These are phyloP conservation scores for Ophiostoma ulmi DNA, from an alignment of 2,329 filamentous ascomycete genomes.

Conservation along the genomic window DNA sequence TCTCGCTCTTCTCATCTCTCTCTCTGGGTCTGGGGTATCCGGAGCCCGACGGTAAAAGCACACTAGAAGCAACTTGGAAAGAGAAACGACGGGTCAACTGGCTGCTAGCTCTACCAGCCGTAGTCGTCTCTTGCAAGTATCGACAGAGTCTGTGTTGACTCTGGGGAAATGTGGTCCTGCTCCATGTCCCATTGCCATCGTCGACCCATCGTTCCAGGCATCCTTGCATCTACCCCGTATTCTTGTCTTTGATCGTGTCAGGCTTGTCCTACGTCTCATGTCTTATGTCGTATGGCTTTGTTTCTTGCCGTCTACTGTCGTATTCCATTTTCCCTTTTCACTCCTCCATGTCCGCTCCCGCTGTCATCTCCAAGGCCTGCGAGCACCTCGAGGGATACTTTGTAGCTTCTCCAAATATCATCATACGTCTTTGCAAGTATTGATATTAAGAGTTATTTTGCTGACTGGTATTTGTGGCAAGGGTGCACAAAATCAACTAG, in stretches of 20 bases:
- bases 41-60: neutral
- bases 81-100: neutral
- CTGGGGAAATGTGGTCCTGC: conserved; percentile 1
- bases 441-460: neutral
- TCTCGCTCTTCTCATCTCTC: neutral
- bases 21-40: neutral
- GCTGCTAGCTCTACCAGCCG: neutral
- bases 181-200: neutral
- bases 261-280: neutral
- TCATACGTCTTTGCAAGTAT: neutral
- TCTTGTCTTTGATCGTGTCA: neutral
- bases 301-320: neutral
- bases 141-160: neutral
- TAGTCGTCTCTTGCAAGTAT: neutral
- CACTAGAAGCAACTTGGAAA: neutral
- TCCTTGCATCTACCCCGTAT: conserved; percentile 12
- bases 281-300: neutral
- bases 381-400: neutral
- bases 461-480: neutral
- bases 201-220: neutral
- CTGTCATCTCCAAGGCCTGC: neutral
- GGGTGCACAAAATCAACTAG: neutral
- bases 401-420: neutral
- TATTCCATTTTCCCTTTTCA: conserved; percentile 7
- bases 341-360: neutral